Evolutionary conservation across 495 filamentous ascomycete genomes (phyloP).

Genomic region (Polyplosphaeria fusca): DNA sequence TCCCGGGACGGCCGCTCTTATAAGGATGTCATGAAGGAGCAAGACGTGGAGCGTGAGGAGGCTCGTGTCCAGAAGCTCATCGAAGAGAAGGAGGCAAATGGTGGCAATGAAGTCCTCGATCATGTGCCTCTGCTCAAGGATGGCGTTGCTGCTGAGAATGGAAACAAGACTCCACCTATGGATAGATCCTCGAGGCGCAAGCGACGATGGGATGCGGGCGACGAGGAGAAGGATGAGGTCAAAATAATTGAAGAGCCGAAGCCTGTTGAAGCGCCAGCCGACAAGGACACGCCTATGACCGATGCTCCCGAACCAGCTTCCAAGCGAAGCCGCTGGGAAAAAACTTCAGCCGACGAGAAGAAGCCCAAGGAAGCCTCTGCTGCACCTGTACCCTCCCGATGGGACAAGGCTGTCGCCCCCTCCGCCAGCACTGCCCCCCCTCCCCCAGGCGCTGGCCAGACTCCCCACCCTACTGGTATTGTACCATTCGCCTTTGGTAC

Average conservation of each 20-base stretch:
- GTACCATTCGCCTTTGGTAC: conserved; percentile 66
- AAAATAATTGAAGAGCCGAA: not conserved
- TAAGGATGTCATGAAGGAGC: conserved; percentile 83
- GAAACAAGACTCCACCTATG: conserved; percentile 24
- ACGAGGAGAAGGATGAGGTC: conserved; percentile 35
- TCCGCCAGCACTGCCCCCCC: conserved; percentile 20
- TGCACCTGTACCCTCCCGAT: conserved; percentile 67
- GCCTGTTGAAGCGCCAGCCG: too few relatives aligned
- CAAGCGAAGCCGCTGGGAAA: conserved; percentile 31
- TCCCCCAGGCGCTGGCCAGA: conserved; percentile 63
- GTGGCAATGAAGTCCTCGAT: conserved; percentile 47
- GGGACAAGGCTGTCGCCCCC: conserved; percentile 73
- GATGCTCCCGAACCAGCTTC: not conserved
- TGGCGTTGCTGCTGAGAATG: not conserved
- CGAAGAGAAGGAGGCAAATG: conserved; percentile 66
- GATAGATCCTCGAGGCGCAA: conserved; percentile 67
- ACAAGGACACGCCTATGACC: conserved; percentile 2
- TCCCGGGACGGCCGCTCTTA: conserved; percentile 82
- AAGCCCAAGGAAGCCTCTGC: conserved; percentile 32
- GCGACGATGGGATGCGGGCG: conserved; percentile 84
- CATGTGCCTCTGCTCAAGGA: conserved; percentile 33
- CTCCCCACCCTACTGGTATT: conserved; percentile 72
- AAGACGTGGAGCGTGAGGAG: conserved; percentile 92
- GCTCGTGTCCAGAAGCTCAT: conserved; percentile 80
- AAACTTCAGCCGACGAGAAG: conserved; percentile 46